Conservation (phyloP, 2,329 filamentous ascomycete species). For the Elsinoe batatas region DNA sequence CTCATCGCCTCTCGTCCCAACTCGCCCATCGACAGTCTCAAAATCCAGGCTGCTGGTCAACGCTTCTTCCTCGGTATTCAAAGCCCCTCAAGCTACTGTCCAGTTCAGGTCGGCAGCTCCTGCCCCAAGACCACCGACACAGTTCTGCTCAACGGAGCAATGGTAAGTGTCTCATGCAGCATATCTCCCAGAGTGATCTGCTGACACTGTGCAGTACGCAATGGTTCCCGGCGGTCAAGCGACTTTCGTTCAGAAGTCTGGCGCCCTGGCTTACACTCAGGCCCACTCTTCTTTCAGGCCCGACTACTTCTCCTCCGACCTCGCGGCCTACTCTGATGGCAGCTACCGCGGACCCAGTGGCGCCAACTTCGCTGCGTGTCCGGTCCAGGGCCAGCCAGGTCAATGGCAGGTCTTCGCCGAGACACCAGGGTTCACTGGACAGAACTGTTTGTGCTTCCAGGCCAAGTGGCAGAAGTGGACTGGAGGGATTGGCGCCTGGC, state of each 20-base stretch:
- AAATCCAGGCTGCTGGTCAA: constrained; percentile 16
- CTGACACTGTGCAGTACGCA: constrained; percentile 14
- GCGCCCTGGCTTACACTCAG: constrained; percentile 19
- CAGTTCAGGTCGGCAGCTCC: constrained; percentile 11
- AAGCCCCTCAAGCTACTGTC: constrained; percentile 16
- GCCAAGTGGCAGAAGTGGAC: constrained; percentile 9
- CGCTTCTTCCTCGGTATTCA: constrained; percentile 16
- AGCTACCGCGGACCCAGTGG: constrained; percentile 17
- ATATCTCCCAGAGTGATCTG: neutral
- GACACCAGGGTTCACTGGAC: constrained; percentile 8
- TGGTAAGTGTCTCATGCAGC: neutral
- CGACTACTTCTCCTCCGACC: constrained; percentile 13
- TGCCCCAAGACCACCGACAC: constrained; percentile 14
- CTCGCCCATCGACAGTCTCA: constrained; percentile 14
- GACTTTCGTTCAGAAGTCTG: constrained; percentile 18
- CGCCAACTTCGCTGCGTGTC: constrained; percentile 18
- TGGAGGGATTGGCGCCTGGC: constrained; percentile 16
- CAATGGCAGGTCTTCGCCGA: constrained; percentile 16
- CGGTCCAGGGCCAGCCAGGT: constrained; percentile 11
- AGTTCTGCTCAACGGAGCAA: constrained; percentile 14
- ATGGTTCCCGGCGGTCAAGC: constrained; percentile 20
- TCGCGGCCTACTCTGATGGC: constrained; percentile 16
- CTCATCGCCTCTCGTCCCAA: constrained; percentile 15
- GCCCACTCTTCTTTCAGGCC: constrained; percentile 16
- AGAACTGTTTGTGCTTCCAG: constrained; percentile 15